These are phyloP conservation scores for Croton setiger DNA, from an alignment of 441 rosid genomes.

Conservation along the genomic window DNA sequence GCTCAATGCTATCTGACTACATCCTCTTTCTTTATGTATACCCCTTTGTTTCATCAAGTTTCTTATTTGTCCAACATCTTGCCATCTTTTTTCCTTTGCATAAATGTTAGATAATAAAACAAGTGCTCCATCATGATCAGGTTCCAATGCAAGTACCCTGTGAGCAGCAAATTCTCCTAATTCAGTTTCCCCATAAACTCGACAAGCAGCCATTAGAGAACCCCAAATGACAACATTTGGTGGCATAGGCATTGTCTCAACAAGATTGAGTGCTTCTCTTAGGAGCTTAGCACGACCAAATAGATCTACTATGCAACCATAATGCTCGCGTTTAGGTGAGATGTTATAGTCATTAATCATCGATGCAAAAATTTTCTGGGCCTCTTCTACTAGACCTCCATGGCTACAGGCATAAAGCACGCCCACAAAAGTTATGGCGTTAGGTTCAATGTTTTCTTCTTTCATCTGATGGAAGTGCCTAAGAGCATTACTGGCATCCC, in stretches of 20 bases:
- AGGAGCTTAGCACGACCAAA: conserved; percentile 58
- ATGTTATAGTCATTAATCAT: conserved; percentile 43
- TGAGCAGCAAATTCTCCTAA: conserved; percentile 56
- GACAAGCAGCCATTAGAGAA: conserved; percentile 61
- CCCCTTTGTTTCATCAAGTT: conserved; percentile 51
- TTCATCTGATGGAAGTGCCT: conserved; percentile 51
- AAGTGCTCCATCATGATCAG: conserved; percentile 64
- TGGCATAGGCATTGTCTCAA: conserved; percentile 49
- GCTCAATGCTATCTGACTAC: conserved; percentile 48
- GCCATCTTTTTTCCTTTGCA: conserved; percentile 52
- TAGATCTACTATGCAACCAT: conserved; percentile 63
- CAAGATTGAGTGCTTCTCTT: conserved; percentile 42
- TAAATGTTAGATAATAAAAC: conserved; percentile 50
- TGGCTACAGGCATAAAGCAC: conserved; percentile 67
- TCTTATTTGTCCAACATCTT: conserved; percentile 44
- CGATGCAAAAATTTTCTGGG: conserved; percentile 32
- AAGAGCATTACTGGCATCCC: conserved; percentile 52
- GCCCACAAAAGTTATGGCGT: conserved; percentile 58
- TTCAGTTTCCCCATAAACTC: conserved; percentile 45
- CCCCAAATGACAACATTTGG: conserved; percentile 69
- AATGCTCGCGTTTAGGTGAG: conserved; percentile 53
- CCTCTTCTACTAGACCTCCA: conserved; percentile 50
- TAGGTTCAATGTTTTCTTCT: conserved; percentile 38
- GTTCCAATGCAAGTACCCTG: conserved; percentile 49
- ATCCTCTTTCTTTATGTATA: conserved; percentile 45